Evolutionary conservation across 257 asterid genomes (phyloP).

Genomic region (Jacaranda mimosifolia): DNA sequence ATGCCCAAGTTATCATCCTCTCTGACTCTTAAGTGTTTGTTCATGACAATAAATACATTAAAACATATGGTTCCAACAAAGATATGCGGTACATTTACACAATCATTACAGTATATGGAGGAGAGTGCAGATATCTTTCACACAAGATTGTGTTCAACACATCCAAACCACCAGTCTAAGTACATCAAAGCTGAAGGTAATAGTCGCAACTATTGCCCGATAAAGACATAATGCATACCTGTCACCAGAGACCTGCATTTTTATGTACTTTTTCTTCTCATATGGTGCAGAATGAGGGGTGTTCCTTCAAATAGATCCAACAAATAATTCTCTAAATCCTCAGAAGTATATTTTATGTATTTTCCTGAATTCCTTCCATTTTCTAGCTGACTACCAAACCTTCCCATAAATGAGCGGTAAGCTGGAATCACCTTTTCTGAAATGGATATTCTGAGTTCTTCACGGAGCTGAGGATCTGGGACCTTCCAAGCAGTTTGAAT

Average conservation of each 20-base stretch:
- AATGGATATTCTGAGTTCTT: slow-evolving; percentile 90
- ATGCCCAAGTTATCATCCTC: slow-evolving; percentile 31
- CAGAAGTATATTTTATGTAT: slow-evolving; percentile 81
- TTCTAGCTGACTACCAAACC: slow-evolving; percentile 87
- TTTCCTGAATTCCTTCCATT: slow-evolving; percentile 87
- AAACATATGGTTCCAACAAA: slow-evolving; percentile 40
- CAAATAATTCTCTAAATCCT: slow-evolving; percentile 84
- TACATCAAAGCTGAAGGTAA: slow-evolving; percentile 43
- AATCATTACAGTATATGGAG: slow-evolving; percentile 50
- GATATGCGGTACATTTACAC: slow-evolving; percentile 53
- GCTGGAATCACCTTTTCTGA: slow-evolving; percentile 98
- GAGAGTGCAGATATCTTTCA: slow-evolving; percentile 45
- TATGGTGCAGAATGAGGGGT: slow-evolving; percentile 81
- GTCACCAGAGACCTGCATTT: slow-evolving; percentile 41
- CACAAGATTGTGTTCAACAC: slow-evolving; percentile 38
- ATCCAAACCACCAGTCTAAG: slow-evolving; percentile 46
- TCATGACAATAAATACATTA: slow-evolving; percentile 42
- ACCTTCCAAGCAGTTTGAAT: slow-evolving; percentile 96
- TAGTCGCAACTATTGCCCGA: slow-evolving; percentile 39
- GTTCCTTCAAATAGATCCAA: slow-evolving; percentile 91
- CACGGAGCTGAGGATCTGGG: slow-evolving; percentile 93
- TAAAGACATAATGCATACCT: slow-evolving; percentile 56
- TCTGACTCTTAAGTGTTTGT: slow-evolving; percentile 36
- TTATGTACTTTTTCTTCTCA: slow-evolving; percentile 86
- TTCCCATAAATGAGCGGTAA: slow-evolving; percentile 84